These are phyloP conservation scores for Leccinum laetum DNA, from an alignment of 1,284 basidiomycete species.

Conservation along the genomic window DNA sequence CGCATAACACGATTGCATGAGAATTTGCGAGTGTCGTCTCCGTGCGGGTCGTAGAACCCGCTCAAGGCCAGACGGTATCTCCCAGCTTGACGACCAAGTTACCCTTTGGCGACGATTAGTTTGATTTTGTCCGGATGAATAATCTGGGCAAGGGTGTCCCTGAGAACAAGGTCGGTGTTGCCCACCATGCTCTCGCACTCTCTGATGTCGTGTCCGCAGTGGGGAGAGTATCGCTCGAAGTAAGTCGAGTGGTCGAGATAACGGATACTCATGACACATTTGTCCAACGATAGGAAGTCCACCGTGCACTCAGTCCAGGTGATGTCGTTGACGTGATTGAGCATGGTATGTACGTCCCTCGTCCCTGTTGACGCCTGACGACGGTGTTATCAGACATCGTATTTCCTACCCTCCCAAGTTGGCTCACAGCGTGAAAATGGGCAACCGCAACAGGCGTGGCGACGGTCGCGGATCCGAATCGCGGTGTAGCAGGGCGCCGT, in stretches of 20 bases:
- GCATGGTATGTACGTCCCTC: constrained; percentile 50
- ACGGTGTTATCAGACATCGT: constrained; percentile 47
- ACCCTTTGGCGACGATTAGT: constrained; percentile 77
- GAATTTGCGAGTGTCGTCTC: constrained; percentile 58
- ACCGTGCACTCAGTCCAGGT: constrained; percentile 63
- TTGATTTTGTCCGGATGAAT: constrained; percentile 73
- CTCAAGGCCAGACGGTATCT: constrained; percentile 1
- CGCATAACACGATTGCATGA: constrained; percentile 72
- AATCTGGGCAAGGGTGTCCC: constrained; percentile 66
- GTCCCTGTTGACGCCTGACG: neutral
- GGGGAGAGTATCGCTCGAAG: constrained; percentile 65
- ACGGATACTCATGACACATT: constrained; percentile 8
- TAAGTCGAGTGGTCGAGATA: constrained; percentile 31
- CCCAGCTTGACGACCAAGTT: constrained; percentile 66
- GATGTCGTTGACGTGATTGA: constrained; percentile 72
- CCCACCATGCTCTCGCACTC: neutral
- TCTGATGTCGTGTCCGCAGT: constrained; percentile 40
- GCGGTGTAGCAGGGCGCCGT: too few relatives aligned
- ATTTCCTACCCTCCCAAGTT: constrained; percentile 61
- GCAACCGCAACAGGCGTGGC: too few relatives aligned
- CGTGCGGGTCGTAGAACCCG: neutral
- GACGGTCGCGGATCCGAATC: too few relatives aligned
- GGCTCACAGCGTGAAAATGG: constrained; percentile 43
- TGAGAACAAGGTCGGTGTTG: constrained; percentile 61
- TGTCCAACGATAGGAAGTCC: constrained; percentile 55